phyloP scores from a whole-genome alignment of 352 stramenopile genomes.

The Peronosclerospora sorghi region DNA sequence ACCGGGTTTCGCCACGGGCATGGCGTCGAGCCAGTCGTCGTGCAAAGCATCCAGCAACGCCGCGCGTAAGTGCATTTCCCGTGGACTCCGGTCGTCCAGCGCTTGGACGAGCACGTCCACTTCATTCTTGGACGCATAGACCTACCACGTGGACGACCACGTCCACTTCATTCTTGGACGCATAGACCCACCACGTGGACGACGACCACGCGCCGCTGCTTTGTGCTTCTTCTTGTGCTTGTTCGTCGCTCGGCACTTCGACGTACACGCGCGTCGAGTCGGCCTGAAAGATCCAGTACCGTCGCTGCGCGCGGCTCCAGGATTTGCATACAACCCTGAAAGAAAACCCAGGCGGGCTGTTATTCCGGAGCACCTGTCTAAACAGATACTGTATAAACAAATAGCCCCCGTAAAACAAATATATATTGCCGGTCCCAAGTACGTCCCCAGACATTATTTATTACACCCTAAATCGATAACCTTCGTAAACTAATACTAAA shows the following conservation, averaged over 20 bases:
- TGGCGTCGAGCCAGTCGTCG: conserved; percentile 25
- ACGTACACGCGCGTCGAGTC: conserved; percentile 62
- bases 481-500: no score
- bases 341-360: no score
- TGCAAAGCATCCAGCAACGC: conserved; percentile 58
- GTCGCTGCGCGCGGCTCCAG: conserved; percentile 28
- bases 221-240: no score
- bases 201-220: no score
- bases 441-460: no score
- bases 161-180: conserved; percentile 48
- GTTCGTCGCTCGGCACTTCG: conserved; percentile 35
- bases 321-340: no score
- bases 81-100: conserved; percentile 35
- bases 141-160: conserved; percentile 36
- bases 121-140: conserved; percentile 51
- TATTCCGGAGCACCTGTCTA: no score
- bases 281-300: conserved; percentile 70
- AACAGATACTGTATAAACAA: no score
- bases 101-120: conserved; percentile 47
- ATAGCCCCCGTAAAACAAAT: no score
- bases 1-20: conserved; percentile 61
- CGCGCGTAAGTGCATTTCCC: conserved; percentile 35
- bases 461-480: no score
- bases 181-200: conserved; percentile 55
- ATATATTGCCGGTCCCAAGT: no score